Percentiles rank a stretch among this genome's conserved stretches.
phyloP scores from a whole-genome alignment of 2,329 filamentous ascomycete species.

The Fusarium udum region DNA sequence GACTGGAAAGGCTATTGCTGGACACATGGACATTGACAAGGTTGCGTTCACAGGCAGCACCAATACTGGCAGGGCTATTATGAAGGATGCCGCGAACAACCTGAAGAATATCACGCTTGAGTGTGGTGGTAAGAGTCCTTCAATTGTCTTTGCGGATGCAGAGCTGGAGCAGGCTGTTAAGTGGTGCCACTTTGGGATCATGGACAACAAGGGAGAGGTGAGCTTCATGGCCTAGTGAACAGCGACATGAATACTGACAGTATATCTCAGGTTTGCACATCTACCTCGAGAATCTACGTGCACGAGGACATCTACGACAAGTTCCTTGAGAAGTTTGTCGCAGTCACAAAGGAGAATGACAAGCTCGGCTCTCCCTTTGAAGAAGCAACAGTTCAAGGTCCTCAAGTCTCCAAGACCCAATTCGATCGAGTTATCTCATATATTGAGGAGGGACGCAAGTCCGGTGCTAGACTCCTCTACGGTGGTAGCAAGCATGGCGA shows the following conservation, averaged over 20 bases:
- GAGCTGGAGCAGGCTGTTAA: conserved; percentile 71
- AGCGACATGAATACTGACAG: not conserved
- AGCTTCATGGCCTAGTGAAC: fast-evolving
- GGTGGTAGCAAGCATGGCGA: conserved; percentile 41
- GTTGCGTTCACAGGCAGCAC: conserved; percentile 77
- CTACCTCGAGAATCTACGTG: conserved; percentile 67
- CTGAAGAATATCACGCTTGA: conserved; percentile 68
- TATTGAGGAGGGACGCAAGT: conserved; percentile 70
- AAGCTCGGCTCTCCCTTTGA: conserved; percentile 71
- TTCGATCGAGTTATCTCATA: conserved; percentile 72
- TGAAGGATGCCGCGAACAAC: conserved; percentile 71
- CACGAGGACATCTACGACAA: conserved; percentile 65
- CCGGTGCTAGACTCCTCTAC: conserved; percentile 66
- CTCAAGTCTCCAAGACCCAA: conserved; percentile 71
- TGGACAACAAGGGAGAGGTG: conserved; percentile 67
- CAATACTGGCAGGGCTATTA: conserved; percentile 71
- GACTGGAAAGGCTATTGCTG: conserved; percentile 70
- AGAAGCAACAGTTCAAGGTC: conserved; percentile 70
- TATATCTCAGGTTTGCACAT: conserved; percentile 60
- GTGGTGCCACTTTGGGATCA: conserved; percentile 50
- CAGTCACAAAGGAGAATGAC: conserved; percentile 58
- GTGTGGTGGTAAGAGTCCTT: conserved; percentile 66
- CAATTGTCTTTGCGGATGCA: conserved; percentile 67
- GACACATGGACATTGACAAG: conserved; percentile 72
- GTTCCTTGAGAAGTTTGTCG: conserved; percentile 65